Conservation (phyloP, 2,329 filamentous ascomycete genomes). For the Phialemoniopsis sp. region DNA sequence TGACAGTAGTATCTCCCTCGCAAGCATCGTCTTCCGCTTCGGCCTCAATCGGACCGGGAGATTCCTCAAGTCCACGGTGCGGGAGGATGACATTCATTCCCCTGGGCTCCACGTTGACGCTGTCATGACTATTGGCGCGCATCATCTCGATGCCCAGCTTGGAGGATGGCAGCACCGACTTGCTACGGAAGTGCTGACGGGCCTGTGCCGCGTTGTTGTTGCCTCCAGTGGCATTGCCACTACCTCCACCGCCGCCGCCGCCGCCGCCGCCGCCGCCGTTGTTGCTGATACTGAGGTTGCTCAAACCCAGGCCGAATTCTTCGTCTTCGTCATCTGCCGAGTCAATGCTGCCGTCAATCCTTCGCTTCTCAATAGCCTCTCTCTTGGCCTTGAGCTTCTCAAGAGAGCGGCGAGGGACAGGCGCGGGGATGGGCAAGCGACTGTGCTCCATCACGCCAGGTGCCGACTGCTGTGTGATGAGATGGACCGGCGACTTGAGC, state of each 20-base stretch:
- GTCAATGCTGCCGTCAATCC: slow-evolving; percentile 69
- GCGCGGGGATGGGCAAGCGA: slow-evolving; percentile 36
- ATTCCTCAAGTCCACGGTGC: slow-evolving; percentile 49
- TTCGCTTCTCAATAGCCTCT: slow-evolving; percentile 69
- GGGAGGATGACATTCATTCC: slow-evolving; percentile 13
- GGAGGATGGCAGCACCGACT: slow-evolving; percentile 65
- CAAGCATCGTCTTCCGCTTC: slow-evolving; percentile 13
- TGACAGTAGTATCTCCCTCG: slow-evolving; percentile 15
- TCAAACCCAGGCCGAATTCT: slow-evolving; percentile 59
- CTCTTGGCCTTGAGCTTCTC: slow-evolving; percentile 73
- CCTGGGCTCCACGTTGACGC: slow-evolving; percentile 43
- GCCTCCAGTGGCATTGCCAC: slow-evolving; percentile 33
- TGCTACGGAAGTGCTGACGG: slow-evolving; percentile 44
- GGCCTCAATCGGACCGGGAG: slow-evolving; percentile 34
- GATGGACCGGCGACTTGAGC: slow-evolving; percentile 42
- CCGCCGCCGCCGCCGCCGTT: slow-evolving; percentile 11
- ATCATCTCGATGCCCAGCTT: slow-evolving; percentile 97
- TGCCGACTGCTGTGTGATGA: slow-evolving; percentile 60
- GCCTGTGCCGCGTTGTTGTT: slow-evolving; percentile 21
- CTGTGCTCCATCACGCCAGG: slow-evolving; percentile 53
- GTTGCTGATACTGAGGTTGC: slow-evolving; percentile 24
- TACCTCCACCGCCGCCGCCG: slow-evolving; percentile 9
- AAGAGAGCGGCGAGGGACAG: slow-evolving; percentile 56
- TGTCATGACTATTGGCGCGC: slow-evolving; percentile 92
- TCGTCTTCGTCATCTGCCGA: slow-evolving; percentile 95